These are phyloP conservation scores for Spiraea crenata DNA, from an alignment of 331 rosid genomes.

Conservation along the genomic window DNA sequence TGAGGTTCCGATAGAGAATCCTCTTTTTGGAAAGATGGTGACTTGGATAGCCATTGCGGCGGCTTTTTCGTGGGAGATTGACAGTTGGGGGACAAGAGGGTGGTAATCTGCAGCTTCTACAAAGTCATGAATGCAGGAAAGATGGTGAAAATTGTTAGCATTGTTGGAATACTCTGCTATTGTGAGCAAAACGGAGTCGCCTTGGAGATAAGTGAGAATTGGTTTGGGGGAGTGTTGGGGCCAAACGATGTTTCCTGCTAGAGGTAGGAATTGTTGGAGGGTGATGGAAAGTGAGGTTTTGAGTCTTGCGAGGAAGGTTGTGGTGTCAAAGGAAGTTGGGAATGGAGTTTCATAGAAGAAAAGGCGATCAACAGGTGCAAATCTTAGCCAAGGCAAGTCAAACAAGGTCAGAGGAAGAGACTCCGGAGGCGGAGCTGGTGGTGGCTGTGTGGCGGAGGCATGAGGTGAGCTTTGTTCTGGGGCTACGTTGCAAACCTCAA, in stretches of 20 bases:
- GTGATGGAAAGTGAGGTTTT: slow-evolving; percentile 46
- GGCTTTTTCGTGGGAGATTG: slow-evolving; percentile 1
- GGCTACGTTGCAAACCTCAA: slow-evolving; percentile 19
- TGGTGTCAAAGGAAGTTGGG: not conserved
- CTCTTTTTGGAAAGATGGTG: slow-evolving; percentile 15
- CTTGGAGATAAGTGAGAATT: slow-evolving; percentile 6
- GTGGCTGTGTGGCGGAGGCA: not conserved
- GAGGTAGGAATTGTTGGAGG: slow-evolving; percentile 37
- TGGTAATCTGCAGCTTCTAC: not conserved
- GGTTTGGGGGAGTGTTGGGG: slow-evolving; percentile 40
- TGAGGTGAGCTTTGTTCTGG: not conserved
- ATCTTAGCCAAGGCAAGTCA: slow-evolving; percentile 23
- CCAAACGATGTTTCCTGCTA: slow-evolving; percentile 45
- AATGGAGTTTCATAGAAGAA: slow-evolving; percentile 21
- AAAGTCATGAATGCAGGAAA: not conserved
- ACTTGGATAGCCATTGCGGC: slow-evolving; percentile 12
- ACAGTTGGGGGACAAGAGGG: slow-evolving; percentile 20
- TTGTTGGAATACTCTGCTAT: slow-evolving; percentile 13
- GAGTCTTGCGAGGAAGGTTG: slow-evolving; percentile 38
- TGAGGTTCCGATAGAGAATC: slow-evolving; percentile 27
- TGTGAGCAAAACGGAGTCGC: slow-evolving; percentile 20
- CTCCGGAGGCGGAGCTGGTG: not conserved
- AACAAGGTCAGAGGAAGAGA: slow-evolving; percentile 32
- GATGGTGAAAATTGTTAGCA: not conserved
- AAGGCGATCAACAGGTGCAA: slow-evolving; percentile 17